phyloP scores from a whole-genome alignment of 2,329 filamentous ascomycete genomes.

The Clonostachys rosea region DNA sequence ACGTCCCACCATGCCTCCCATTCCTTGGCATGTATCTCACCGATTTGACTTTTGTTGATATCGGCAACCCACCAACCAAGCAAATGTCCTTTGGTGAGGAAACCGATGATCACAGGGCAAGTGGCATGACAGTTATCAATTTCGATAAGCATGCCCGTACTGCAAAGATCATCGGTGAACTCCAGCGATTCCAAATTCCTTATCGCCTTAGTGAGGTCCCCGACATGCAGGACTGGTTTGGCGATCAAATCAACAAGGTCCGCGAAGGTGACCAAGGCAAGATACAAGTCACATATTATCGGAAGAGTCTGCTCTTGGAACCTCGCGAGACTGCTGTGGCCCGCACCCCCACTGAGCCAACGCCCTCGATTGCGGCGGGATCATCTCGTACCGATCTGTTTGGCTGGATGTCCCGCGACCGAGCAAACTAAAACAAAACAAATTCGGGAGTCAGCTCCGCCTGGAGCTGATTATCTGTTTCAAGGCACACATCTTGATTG shows the following conservation, averaged over 20 bases:
- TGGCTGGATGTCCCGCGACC: constrained; percentile 46
- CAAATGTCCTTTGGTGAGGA: constrained; percentile 50
- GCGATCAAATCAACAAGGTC: constrained; percentile 73
- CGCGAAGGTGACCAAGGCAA: constrained; percentile 53
- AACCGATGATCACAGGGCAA: constrained; percentile 57
- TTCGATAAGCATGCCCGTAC: constrained; percentile 96
- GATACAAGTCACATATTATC: constrained; percentile 63
- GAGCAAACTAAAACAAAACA: constrained; percentile 20
- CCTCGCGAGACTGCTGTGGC: constrained; percentile 53
- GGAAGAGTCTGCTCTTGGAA: constrained; percentile 80
- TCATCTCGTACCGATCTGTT: constrained; percentile 36
- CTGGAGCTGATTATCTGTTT: neutral
- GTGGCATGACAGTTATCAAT: constrained; percentile 80
- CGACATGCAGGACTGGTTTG: constrained; percentile 91
- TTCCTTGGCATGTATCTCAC: constrained; percentile 97
- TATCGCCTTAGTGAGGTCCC: constrained; percentile 79
- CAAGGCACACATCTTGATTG: neutral
- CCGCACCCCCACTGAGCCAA: constrained; percentile 22
- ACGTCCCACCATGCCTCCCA: constrained; percentile 86
- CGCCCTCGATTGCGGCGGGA: constrained; percentile 16
- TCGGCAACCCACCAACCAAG: constrained; percentile 84
- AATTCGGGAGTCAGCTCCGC: neutral
- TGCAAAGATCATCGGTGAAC: constrained; percentile 89
- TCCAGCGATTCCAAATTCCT: constrained; percentile 93
- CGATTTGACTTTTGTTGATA: constrained; percentile 92